These are phyloP conservation scores for Podospora pseudoanserina DNA, from an alignment of 495 filamentous ascomycete species.

Conservation along the genomic window DNA sequence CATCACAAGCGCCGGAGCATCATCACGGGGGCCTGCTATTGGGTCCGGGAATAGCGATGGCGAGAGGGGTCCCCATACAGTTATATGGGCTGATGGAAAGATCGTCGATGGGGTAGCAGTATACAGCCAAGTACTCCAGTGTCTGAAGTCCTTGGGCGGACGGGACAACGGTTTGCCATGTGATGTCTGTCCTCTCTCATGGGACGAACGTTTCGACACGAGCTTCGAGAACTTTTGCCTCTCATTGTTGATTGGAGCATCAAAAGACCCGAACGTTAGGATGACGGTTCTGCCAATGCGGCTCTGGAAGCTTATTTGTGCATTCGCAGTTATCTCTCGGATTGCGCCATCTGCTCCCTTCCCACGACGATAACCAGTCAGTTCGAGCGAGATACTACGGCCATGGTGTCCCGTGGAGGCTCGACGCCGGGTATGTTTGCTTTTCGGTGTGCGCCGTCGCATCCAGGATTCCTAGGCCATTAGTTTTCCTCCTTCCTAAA, in stretches of 20 bases:
- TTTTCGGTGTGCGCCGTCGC: not conserved
- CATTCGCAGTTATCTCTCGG: not conserved
- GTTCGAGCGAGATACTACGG: not conserved
- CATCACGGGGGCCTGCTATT: not conserved
- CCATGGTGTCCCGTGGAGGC: not conserved
- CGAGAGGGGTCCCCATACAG: not conserved
- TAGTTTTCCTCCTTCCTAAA: slow-evolving; percentile 4
- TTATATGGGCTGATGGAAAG: not conserved
- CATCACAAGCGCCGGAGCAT: slow-evolving; percentile 1
- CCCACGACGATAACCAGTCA: not conserved
- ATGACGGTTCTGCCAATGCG: not conserved
- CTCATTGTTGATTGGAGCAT: not conserved
- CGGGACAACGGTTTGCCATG: not conserved
- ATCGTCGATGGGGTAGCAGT: not conserved
- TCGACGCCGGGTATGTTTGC: not conserved
- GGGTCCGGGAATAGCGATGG: not conserved
- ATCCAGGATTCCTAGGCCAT: not conserved
- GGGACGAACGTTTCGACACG: not conserved
- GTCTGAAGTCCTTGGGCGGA: not conserved
- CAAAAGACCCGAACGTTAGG: not conserved
- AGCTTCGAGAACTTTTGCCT: not conserved
- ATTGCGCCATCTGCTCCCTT: not conserved
- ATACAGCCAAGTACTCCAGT: too few species aligned
- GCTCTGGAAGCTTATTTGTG: not conserved
- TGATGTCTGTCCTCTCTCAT: not conserved